Percentiles rank a stretch among this genome's conserved stretches.
These are phyloP conservation scores for Vanderwaltozyma polyspora DNA, from an alignment of 805 yeast genomes.

Conservation along the genomic window DNA sequence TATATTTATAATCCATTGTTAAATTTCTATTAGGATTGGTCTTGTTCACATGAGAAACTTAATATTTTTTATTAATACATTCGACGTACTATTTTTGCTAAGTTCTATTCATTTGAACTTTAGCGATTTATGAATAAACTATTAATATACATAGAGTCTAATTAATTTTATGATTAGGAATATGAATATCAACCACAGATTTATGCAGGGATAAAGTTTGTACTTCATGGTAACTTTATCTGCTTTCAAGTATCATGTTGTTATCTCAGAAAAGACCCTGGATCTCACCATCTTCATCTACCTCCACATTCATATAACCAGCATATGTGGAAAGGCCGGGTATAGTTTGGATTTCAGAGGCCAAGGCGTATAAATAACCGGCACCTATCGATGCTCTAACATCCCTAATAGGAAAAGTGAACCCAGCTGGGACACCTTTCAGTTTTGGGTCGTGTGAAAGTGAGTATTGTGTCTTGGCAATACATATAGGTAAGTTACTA, in stretches of 20 bases:
- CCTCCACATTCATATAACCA: constrained; percentile 96
- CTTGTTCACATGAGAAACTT: too few relatives aligned
- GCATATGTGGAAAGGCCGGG: constrained; percentile 95
- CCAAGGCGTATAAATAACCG: constrained; percentile 90
- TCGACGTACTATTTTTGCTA: too few relatives aligned
- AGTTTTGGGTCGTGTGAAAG: constrained; percentile 86
- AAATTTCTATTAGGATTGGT: neutral
- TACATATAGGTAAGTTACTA: constrained; percentile 84
- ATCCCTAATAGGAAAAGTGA: constrained; percentile 88
- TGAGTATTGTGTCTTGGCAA: constrained; percentile 96
- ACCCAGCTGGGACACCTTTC: constrained; percentile 92
- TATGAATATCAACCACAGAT: too few relatives aligned
- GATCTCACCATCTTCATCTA: constrained; percentile 78
- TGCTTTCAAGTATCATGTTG: too few relatives aligned
- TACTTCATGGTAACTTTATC: too few relatives aligned
- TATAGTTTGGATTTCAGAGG: constrained; percentile 93
- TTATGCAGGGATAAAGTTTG: too few relatives aligned
- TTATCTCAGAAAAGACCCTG: constrained; percentile 74
- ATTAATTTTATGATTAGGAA: too few relatives aligned
- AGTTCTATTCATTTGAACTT: too few relatives aligned
- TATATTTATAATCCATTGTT: constrained; percentile 30
- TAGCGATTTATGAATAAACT: too few relatives aligned
- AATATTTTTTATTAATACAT: neutral
- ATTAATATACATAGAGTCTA: too few relatives aligned
- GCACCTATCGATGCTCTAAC: constrained; percentile 94